Evolutionary conservation across 1,139 yeast species (phyloP).

Genomic region (Pichia sp.): DNA sequence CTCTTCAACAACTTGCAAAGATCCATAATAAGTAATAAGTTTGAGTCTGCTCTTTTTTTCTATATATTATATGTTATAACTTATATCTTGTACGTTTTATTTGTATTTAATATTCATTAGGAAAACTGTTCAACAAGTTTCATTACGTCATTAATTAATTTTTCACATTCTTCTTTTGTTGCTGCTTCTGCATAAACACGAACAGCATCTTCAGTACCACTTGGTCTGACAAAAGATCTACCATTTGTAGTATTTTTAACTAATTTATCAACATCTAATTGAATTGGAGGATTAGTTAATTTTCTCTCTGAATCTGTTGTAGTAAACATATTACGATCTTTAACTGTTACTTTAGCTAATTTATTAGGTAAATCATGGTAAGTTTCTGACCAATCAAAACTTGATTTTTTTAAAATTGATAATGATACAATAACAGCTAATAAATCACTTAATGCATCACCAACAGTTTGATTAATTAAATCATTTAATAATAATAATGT

Average conservation of each 20-base stretch:
- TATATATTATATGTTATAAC: too few relatives aligned
- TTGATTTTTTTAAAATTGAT: slow-evolving; percentile 35
- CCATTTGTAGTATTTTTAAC: slow-evolving; percentile 50
- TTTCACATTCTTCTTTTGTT: slow-evolving; percentile 45
- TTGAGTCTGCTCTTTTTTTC: too few relatives aligned
- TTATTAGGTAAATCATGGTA: slow-evolving; percentile 86
- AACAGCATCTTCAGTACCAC: slow-evolving; percentile 98
- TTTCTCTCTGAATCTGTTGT: slow-evolving; percentile 91
- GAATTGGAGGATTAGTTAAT: slow-evolving; percentile 68
- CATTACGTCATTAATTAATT: slow-evolving; percentile 48
- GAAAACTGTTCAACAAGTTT: slow-evolving; percentile 33
- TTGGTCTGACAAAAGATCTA: slow-evolving; percentile 91
- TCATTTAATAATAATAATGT: slow-evolving; percentile 33
- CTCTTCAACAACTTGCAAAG: too few relatives aligned
- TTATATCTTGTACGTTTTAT: too few relatives aligned
- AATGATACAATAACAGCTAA: slow-evolving; percentile 68
- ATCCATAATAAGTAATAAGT: too few relatives aligned
- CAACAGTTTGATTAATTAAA: slow-evolving; percentile 91
- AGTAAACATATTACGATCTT: slow-evolving; percentile 70
- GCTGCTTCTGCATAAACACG: slow-evolving; percentile 91
- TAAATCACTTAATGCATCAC: slow-evolving; percentile 92
- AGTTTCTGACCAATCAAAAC: slow-evolving; percentile 68
- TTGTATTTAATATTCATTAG: too few relatives aligned
- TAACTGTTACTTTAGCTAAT: slow-evolving; percentile 73
- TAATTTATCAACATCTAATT: slow-evolving; percentile 58